Evolutionary conservation across 495 filamentous ascomycete species (phyloP).

Genomic region (Hypoxylon subgilvum): DNA sequence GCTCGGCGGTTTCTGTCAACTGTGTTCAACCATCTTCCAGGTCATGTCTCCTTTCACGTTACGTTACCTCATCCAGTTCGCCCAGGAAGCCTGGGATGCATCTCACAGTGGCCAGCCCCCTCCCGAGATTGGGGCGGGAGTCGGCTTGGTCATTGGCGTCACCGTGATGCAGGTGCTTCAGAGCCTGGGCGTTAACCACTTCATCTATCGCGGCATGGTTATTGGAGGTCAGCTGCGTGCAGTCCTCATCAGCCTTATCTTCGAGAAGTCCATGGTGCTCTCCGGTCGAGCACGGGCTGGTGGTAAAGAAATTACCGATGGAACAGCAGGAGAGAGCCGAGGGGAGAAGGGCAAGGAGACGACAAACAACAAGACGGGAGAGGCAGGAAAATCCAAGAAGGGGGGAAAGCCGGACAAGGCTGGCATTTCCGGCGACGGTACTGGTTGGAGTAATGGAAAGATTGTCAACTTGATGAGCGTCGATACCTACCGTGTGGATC

Average conservation of each 20-base stretch:
- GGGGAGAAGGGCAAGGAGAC: slow-evolving; percentile 43
- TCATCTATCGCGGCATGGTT: slow-evolving; percentile 81
- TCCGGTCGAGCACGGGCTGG: slow-evolving; percentile 80
- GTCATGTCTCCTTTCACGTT: slow-evolving; percentile 76
- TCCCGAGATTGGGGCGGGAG: slow-evolving; percentile 68
- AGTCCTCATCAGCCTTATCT: slow-evolving; percentile 75
- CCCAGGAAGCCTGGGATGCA: slow-evolving; percentile 74
- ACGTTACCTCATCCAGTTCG: slow-evolving; percentile 79
- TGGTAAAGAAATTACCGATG: slow-evolving; percentile 50
- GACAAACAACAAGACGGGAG: slow-evolving; percentile 39
- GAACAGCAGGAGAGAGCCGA: slow-evolving; percentile 29
- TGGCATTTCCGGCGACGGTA: slow-evolving; percentile 66
- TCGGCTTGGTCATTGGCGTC: slow-evolving; percentile 78
- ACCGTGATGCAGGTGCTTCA: slow-evolving; percentile 76
- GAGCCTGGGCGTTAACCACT: slow-evolving; percentile 77
- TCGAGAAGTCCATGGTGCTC: slow-evolving; percentile 81
- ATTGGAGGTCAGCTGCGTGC: slow-evolving; percentile 78
- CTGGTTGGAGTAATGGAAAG: slow-evolving; percentile 88
- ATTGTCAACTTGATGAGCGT: slow-evolving; percentile 92
- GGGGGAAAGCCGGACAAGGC: slow-evolving; percentile 52
- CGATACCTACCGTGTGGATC: slow-evolving; percentile 88
- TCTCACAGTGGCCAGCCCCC: slow-evolving; percentile 55
- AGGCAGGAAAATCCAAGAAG: slow-evolving; percentile 39
- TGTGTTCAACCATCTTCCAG: slow-evolving; percentile 71
- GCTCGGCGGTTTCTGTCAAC: slow-evolving; percentile 76